Evolutionary conservation across 352 stramenopile species (phyloP), one percentile per base, ranked within the genome.

Genomic region (Phytophthora pseudosyringae): DNA sequence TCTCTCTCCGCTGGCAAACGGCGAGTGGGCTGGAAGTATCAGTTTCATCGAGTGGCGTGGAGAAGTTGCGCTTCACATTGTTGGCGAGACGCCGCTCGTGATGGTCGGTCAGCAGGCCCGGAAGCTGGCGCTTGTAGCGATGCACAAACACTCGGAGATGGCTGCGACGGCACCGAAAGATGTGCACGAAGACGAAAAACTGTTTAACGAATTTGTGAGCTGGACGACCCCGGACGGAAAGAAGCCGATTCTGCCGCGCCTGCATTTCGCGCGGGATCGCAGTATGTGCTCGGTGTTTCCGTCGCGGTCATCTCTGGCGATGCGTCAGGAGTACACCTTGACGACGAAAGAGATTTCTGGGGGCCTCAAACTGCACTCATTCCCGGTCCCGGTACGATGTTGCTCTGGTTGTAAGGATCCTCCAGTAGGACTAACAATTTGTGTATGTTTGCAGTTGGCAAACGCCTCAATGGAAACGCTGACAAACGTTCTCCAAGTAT

Each of bases 321-420:
- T 96, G 83, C 80, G 80, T 18, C 84, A 93, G 48, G 88, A 96
- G 38, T 94, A 82, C 49, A 86, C 81, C 5, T 71, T 96, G 26
- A 87, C 86, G 48, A 96, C 88, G 1, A 96, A 93, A 53, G 88
- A 96, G 56, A 96, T 94, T 51, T 93, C 86, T 0, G 86, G 86
- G 18, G 88, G 86, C 3, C 64, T 96, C 5, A 86, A 83, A 16
- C 71, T 96, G 4, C 73, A 87, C 12, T 90, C 88, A 3, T 96
- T 96, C 58, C 88, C 88, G 0, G 87, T 96, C 61, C 86, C 86
- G 58, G 84, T 91, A 80, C 38, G 59, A 48, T 28, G 40, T 46
- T 36, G 29, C 15, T 1, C 35, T 39, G 46, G 1, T 7, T 28
- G 44, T 26, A 8, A 5, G 1, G 6, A 36, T 11, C 9, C 36